Evolutionary conservation across 352 stramenopile species (phyloP), one percentile per base, ranked within the genome.

Genomic region (Phytopythium kandeliae): DNA sequence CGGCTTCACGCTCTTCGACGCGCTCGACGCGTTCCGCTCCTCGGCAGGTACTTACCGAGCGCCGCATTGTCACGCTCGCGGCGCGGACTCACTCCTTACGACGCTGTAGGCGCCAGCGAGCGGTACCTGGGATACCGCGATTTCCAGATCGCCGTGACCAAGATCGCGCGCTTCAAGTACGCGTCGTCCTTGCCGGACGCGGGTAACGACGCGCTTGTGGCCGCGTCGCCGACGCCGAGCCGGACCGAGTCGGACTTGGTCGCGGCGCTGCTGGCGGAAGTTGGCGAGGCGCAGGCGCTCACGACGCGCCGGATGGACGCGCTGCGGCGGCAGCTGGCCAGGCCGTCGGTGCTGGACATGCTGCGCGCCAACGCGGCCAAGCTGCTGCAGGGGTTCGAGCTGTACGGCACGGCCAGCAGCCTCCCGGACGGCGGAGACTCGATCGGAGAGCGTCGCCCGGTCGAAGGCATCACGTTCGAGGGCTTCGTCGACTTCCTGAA

Each of bases 401-500:
- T 88, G 5, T 90, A 87, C 22, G 71, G 72, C 22, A 57, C 57
- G 11, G 55, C 62, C 25, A 73, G 61, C 45, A 25, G 40, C 16
- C 42, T 74, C 17, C 17, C 54, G 26, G 49, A 45, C 0, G 50
- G 46, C n/a, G n/a, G n/a, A n/a, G n/a, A n/a, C n/a, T n/a, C n/a
- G n/a, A n/a, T n/a, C 42, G 12, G n/a, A 38, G 48, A 55, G 52
- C 30, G 28, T 12, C 56, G 69, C 31, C 63, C 54, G 45, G 60
- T 51, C 19, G 56, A 58, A 9, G 59, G 49, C 42, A 87, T 89
- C 24, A 78, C 76, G 22, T 48, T 88, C 13, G 74, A 88, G 15
- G 78, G 76, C 0, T 87, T 92, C 53, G 60, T 87, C 38, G 76
- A 92, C 48, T 92, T 92, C 36, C 64, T 89, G 25, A 86, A 81